These are phyloP conservation scores for Fallopia convolvulus DNA, from an alignment of 148 eudicot genomes.

Conservation along the genomic window DNA sequence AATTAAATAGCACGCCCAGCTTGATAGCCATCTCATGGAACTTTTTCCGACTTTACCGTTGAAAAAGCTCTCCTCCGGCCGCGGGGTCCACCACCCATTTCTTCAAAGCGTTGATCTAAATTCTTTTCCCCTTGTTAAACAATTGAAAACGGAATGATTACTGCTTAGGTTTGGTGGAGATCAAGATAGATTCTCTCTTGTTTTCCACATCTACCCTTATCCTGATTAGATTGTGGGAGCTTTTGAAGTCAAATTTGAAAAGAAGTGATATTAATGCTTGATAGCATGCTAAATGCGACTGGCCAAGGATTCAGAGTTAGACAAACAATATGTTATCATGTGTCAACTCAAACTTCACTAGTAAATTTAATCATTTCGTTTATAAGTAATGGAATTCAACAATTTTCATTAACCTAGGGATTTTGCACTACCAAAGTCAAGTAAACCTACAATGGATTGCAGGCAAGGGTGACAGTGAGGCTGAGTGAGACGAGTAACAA, in stretches of 20 bases:
- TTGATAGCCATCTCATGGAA: not conserved
- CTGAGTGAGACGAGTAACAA: too few species aligned
- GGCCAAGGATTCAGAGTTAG: not conserved
- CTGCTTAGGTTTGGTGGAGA: not conserved
- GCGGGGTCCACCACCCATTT: not conserved
- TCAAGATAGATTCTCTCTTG: not conserved
- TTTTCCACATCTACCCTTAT: not conserved
- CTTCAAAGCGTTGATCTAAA: not conserved
- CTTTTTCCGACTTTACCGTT: conserved; percentile 5
- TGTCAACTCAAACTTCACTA: too few species aligned
- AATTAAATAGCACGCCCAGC: conserved; percentile 7
- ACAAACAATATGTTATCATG: not conserved
- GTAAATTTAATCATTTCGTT: too few species aligned
- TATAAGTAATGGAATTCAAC: not conserved
- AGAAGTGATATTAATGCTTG: not conserved
- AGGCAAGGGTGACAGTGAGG: not conserved
- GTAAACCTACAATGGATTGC: too few species aligned
- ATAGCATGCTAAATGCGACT: not conserved
- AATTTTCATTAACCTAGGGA: too few species aligned
- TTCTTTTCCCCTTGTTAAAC: not conserved
- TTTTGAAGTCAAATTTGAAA: not conserved
- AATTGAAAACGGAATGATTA: not conserved
- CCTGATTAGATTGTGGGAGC: not conserved
- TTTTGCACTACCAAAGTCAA: too few species aligned
- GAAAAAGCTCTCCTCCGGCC: not conserved